Percentiles rank a stretch among this genome's conserved stretches.
These are phyloP conservation scores for Aegilops umbellulata DNA, from an alignment of 176 grass and related monocot species.

Conservation along the genomic window DNA sequence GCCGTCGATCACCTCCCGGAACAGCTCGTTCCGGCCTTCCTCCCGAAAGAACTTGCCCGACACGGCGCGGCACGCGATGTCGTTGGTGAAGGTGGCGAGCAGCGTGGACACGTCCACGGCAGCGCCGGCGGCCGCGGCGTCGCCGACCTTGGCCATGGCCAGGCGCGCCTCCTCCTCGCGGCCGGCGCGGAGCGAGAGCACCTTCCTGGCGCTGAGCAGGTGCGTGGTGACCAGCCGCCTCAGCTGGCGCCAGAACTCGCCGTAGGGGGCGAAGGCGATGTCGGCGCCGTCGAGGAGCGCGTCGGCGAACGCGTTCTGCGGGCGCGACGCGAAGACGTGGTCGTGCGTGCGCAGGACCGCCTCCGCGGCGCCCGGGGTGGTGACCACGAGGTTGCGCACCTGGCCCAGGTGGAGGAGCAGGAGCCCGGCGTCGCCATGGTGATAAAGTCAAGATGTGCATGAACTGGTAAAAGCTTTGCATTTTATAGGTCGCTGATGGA, in stretches of 20 bases:
- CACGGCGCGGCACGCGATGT: background rate
- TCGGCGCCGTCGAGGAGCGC: background rate
- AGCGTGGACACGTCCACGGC: background rate
- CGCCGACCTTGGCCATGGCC: background rate
- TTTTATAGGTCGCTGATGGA: background rate
- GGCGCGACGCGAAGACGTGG: background rate
- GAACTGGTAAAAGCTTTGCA: background rate
- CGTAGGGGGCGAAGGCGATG: background rate
- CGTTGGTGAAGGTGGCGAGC: background rate
- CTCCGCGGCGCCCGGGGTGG: background rate
- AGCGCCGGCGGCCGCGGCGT: background rate
- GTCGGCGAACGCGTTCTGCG: background rate
- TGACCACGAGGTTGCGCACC: background rate
- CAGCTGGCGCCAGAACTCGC: conserved; percentile 6
- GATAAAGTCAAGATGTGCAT: background rate
- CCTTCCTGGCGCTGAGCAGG: background rate
- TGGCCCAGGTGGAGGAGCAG: conserved; percentile 2
- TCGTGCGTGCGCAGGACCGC: background rate
- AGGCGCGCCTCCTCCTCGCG: background rate
- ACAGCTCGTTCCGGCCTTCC: background rate
- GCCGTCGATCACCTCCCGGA: conserved; percentile 8
- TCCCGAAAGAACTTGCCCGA: conserved; percentile 8
- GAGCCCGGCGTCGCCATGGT: background rate
- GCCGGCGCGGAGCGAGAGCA: background rate
- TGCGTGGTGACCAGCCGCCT: background rate